These are phyloP conservation scores for Cucurbitaria berberidis DNA, from an alignment of 2,329 filamentous ascomycete genomes.

Conservation along the genomic window DNA sequence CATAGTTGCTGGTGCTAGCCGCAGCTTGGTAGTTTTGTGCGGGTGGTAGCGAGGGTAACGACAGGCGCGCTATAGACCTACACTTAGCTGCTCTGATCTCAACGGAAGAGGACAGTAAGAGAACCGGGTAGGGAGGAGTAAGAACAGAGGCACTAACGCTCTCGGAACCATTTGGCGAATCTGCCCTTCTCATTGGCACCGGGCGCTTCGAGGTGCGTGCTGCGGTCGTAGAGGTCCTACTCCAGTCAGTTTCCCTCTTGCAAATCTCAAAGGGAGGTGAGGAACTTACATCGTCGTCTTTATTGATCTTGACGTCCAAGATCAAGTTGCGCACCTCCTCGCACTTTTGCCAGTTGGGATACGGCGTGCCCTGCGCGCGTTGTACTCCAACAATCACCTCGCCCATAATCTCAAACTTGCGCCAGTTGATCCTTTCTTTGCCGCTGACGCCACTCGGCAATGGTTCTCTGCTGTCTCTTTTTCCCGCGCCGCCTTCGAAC, in stretches of 20 bases:
- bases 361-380: slow-evolving; percentile 85
- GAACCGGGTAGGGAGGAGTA: slow-evolving; percentile 15
- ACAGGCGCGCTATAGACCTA: slow-evolving; percentile 31
- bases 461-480: slow-evolving; percentile 50
- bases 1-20: slow-evolving; percentile 25
- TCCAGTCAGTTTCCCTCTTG: slow-evolving; percentile 9
- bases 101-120: slow-evolving; percentile 15
- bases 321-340: slow-evolving; percentile 76
- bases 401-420: slow-evolving; percentile 95
- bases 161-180: slow-evolving; percentile 55
- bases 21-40: slow-evolving; percentile 35
- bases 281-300: slow-evolving; percentile 81
- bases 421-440: slow-evolving; percentile 86
- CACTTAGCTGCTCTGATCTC: slow-evolving; percentile 33
- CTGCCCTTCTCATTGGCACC: slow-evolving; percentile 55
- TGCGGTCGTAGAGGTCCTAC: slow-evolving; percentile 66
- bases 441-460: slow-evolving; percentile 45
- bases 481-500: slow-evolving; percentile 36
- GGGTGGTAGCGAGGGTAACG: slow-evolving; percentile 33
- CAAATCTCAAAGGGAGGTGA: neutral
- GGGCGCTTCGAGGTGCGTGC: slow-evolving; percentile 58
- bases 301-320: slow-evolving; percentile 79
- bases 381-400: slow-evolving; percentile 91
- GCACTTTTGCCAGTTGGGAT: slow-evolving; percentile 72
- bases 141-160: slow-evolving; percentile 49